phyloP scores from a whole-genome alignment of 371 early-diverging fungal genomes.

The Enterospora canceri region DNA sequence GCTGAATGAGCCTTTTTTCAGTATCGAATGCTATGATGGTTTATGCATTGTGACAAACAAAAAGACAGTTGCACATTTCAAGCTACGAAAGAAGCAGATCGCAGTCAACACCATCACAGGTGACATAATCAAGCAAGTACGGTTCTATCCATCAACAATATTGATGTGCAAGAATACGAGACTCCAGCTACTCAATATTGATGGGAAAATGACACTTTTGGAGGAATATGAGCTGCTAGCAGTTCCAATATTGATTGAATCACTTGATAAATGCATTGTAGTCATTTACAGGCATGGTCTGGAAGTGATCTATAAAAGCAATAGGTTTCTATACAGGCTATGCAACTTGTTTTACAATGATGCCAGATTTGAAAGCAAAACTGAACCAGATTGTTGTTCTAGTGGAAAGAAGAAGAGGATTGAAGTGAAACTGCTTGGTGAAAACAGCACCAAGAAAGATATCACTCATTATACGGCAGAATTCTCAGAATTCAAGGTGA shows the following conservation, averaged over 20 bases:
- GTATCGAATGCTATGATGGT: not conserved
- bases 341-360: not conserved
- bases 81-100: not conserved
- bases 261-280: not conserved
- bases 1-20: not conserved
- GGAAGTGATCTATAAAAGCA: not conserved
- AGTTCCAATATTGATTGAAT: not conserved
- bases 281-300: not conserved
- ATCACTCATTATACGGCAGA: not conserved
- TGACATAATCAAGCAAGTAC: too few species aligned
- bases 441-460: not conserved
- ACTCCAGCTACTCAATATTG: not conserved
- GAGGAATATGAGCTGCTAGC: not conserved
- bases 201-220: not conserved
- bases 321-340: not conserved
- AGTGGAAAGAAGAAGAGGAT: too few species aligned
- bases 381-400: too few species aligned
- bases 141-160: too few species aligned
- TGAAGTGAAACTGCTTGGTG: not conserved
- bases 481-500: not conserved
- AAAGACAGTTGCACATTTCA: not conserved
- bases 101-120: too few species aligned
- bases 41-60: not conserved
- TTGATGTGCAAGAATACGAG: too few species aligned
- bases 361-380: not conserved